Evolutionary conservation across 306 rosid species (phyloP), one percentile per base, ranked within the genome.

Genomic region (Corylus avellana): DNA sequence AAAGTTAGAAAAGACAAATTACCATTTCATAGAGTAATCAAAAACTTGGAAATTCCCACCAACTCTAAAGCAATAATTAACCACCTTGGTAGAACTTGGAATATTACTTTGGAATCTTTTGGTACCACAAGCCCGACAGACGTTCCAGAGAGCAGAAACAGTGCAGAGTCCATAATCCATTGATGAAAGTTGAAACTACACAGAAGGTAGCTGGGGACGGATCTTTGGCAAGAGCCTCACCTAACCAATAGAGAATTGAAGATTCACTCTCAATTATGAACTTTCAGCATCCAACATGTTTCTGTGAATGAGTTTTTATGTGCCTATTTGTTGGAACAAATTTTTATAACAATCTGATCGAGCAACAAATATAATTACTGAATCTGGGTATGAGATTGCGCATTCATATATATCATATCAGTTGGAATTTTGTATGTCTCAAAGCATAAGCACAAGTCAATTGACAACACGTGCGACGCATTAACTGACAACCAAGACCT

Each of bases 391-490:
- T 5, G 49, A 17, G 70, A 63, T 32, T 29, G n/a, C 37, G 22
- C 17, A 64, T 64, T 16, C 70, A 35, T 35, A 32, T 32, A 3
- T 22, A 32, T 39, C 46, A 42, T 42, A 64, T 35, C 22, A 16
- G 35, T 64, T 64, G 48, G 12, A 8, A 2, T 64, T 64, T 14
- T 68, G 18, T 14, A 44, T 9, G 25, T 42, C 12, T 39, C 27
- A 18, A 4, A 42, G 27, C 51, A n/a, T 12, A 4, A 16, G 47
- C 57, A 59, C n/a, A 10, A 10, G 55, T 50, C 35, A 79, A 42
- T 32, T 42, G 32, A 11, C 18, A 78, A 54, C 88, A 81, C 78
- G 85, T 75, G 88, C 74, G 75, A 18, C 70, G 81, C 80, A 73
- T 73, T 69, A 10, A 46, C 75, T 75, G 85, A 78, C 81, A 75